Evolutionary conservation across 352 stramenopile species (phyloP).

Genomic region (Globisporangium emineosum): DNA sequence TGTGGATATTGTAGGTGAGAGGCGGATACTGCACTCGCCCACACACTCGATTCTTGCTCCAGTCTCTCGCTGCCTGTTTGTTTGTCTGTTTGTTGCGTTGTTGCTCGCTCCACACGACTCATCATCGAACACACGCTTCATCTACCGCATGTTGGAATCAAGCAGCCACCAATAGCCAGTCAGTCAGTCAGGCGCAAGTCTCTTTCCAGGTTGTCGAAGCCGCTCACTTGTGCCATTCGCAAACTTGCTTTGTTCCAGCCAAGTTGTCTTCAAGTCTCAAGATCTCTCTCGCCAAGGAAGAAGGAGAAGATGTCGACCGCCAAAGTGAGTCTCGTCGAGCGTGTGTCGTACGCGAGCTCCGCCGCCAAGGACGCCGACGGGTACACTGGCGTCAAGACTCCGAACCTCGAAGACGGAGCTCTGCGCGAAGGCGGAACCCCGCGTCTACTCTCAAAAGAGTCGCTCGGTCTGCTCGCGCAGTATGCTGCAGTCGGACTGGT

Average conservation of each 20-base stretch:
- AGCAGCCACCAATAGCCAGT: not conserved
- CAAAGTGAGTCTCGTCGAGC: not conserved
- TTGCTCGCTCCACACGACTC: not conserved
- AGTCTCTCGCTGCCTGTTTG: not conserved
- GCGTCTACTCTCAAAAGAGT: not conserved
- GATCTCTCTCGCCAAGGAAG: not conserved
- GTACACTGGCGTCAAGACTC: not conserved
- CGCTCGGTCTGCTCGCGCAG: not conserved
- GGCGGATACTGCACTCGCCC: not conserved
- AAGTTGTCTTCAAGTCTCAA: not conserved
- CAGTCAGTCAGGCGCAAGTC: not conserved
- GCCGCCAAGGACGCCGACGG: not conserved
- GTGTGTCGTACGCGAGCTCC: not conserved
- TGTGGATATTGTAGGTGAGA: not conserved
- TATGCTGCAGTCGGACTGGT: not conserved
- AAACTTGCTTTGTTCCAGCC: not conserved
- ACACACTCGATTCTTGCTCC: not conserved
- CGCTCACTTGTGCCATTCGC: not conserved
- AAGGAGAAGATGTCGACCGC: not conserved
- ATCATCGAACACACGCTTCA: not conserved
- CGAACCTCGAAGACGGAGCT: not conserved
- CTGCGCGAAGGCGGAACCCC: not conserved
- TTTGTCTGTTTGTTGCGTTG: not conserved
- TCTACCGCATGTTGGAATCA: not conserved
- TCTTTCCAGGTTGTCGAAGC: too few relatives aligned